These are phyloP conservation scores for Pilatotrama ljubarskyi DNA, from an alignment of 768 basidiomycete species.

Conservation along the genomic window DNA sequence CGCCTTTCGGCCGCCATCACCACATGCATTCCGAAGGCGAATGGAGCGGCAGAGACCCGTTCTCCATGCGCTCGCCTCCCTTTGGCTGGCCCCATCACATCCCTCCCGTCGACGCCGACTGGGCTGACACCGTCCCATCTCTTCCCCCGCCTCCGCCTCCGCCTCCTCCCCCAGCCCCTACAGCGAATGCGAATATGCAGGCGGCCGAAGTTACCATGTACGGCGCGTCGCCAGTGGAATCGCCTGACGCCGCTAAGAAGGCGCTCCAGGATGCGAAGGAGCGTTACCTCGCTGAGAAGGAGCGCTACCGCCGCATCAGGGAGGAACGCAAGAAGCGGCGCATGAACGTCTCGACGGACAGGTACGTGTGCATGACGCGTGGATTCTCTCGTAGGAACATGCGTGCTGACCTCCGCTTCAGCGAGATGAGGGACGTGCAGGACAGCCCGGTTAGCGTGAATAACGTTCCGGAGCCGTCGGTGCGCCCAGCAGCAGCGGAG, in stretches of 20 bases:
- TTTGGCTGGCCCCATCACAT: neutral
- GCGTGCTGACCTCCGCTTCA: conserved; percentile 10
- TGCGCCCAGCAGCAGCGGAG: conserved; percentile 23
- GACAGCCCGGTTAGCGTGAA: conserved; percentile 10
- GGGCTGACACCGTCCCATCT: conserved; percentile 7
- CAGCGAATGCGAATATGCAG: conserved; percentile 1
- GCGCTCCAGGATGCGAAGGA: conserved; percentile 64
- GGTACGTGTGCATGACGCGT: conserved; percentile 15
- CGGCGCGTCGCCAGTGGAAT: conserved; percentile 17
- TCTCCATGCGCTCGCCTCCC: neutral
- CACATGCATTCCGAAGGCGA: neutral
- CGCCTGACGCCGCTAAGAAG: conserved; percentile 26
- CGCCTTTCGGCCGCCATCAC: conserved; percentile 3
- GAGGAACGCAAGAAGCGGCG: conserved; percentile 39
- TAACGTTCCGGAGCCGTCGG: neutral
- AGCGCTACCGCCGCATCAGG: conserved; percentile 61
- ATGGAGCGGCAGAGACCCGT: neutral
- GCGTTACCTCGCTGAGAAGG: conserved; percentile 69
- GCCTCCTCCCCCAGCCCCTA: conserved; percentile 5
- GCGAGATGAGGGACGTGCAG: conserved; percentile 11
- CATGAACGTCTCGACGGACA: conserved; percentile 24
- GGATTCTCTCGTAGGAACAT: conserved; percentile 1
- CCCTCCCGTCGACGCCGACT: conserved; percentile 8
- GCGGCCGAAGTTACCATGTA: conserved; percentile 20
- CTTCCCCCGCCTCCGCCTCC: conserved; percentile 20